Conservation (phyloP, 2,329 filamentous ascomycete species). For the Neophaeococcomyces mojaviensis region DNA sequence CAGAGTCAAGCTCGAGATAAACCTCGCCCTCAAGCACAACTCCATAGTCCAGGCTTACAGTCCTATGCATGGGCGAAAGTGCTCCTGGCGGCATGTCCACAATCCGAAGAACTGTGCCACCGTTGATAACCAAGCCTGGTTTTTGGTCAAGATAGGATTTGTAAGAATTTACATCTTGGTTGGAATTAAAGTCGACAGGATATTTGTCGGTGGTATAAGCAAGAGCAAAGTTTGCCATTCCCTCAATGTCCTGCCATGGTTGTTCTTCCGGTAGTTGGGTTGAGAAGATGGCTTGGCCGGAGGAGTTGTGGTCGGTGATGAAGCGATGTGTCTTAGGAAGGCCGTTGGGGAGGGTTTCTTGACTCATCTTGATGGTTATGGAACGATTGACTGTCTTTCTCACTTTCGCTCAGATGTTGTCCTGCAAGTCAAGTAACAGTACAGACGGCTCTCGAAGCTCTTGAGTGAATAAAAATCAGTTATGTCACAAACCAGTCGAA, state of each 20-base stretch:
- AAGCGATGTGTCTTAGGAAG: slow-evolving; percentile 11
- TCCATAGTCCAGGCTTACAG: slow-evolving; percentile 47
- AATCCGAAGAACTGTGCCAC: slow-evolving; percentile 14
- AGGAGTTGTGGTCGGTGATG: slow-evolving; percentile 12
- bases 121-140: slow-evolving; percentile 14
- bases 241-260: slow-evolving; percentile 1
- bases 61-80: slow-evolving; percentile 45
- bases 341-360: background rate
- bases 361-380: too few species aligned
- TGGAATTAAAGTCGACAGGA: slow-evolving; percentile 13
- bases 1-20: slow-evolving; percentile 45
- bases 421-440: too few species aligned
- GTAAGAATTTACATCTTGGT: slow-evolving; percentile 14
- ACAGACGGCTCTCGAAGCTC: too few species aligned
- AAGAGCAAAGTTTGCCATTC: slow-evolving; percentile 8
- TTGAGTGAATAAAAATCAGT: too few species aligned
- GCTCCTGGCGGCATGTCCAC: slow-evolving; percentile 42
- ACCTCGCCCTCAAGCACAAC: slow-evolving; percentile 48
- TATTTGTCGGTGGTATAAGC: slow-evolving; percentile 15
- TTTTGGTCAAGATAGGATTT: slow-evolving; percentile 14
- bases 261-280: background rate
- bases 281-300: slow-evolving; percentile 12
- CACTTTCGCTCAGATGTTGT: too few species aligned
- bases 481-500: too few species aligned
- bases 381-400: too few species aligned